Evolutionary conservation across 192 early-diverging fungal genomes (phyloP).

Genomic region (Backusella sp.): DNA sequence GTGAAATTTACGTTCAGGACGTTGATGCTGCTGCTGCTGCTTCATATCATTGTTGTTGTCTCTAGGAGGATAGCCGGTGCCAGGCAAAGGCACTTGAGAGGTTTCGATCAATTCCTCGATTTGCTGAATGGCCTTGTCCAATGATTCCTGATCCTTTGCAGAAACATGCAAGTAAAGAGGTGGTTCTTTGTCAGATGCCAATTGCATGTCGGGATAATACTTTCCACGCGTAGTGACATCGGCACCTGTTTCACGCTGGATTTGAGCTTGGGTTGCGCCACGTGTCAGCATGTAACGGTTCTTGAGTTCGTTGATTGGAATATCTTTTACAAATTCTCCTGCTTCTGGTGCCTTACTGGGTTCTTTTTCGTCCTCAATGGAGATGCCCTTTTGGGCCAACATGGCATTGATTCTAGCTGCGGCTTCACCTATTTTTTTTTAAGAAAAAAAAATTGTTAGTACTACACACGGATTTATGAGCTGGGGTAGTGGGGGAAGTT

Average conservation of each 20-base stretch:
- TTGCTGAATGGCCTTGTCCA: constrained; percentile 72
- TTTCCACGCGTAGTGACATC: constrained; percentile 83
- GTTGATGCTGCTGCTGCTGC: background rate
- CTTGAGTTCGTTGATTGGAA: constrained; percentile 80
- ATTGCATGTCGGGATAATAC: constrained; percentile 69
- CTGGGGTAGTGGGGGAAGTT: background rate
- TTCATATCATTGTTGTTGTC: background rate
- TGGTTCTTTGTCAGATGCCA: constrained; percentile 78
- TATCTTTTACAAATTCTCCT: constrained; percentile 57
- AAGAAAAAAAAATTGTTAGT: background rate
- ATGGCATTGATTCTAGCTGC: constrained; percentile 55
- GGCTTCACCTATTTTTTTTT: constrained; percentile 35
- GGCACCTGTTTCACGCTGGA: constrained; percentile 77
- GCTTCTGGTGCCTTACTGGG: background rate
- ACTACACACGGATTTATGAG: background rate
- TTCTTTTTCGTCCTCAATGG: constrained; percentile 23
- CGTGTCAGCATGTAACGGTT: constrained; percentile 83
- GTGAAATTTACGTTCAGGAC: constrained; percentile 43
- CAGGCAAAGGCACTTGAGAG: constrained; percentile 39
- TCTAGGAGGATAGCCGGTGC: constrained; percentile 9
- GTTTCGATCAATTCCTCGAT: constrained; percentile 76
- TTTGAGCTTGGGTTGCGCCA: constrained; percentile 66
- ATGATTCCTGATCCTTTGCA: constrained; percentile 59
- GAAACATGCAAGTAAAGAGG: constrained; percentile 78
- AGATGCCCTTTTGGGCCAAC: constrained; percentile 52